Percentiles rank a stretch among this genome's conserved stretches.
Evolutionary conservation across 2,329 filamentous ascomycete genomes (phyloP).

Genomic region (Microdochium trichocladiopsis): DNA sequence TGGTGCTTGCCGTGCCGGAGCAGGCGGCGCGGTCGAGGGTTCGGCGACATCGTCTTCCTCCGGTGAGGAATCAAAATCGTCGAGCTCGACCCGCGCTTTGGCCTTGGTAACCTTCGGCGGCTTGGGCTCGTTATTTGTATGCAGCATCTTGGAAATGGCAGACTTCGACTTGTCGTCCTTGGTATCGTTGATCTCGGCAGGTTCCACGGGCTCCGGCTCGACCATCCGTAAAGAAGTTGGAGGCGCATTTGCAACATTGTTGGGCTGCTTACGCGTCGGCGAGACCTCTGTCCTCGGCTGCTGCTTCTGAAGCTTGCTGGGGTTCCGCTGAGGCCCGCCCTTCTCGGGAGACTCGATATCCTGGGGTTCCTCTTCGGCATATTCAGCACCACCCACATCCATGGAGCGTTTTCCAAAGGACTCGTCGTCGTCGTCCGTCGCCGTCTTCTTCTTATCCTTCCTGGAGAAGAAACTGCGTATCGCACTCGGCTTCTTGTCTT

Average conservation of each 20-base stretch:
- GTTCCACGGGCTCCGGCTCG: conserved; percentile 41
- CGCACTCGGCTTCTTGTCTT: conserved; percentile 34
- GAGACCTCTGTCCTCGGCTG: conserved; percentile 43
- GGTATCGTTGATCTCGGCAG: conserved; percentile 22
- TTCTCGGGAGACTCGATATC: conserved; percentile 32
- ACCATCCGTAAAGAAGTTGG: conserved; percentile 52
- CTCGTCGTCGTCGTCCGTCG: conserved; percentile 54
- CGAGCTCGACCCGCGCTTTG: conserved; percentile 58
- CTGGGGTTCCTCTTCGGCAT: conserved; percentile 31
- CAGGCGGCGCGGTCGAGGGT: conserved; percentile 16
- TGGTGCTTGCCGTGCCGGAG: conserved; percentile 11
- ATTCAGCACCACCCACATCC: conserved; percentile 37
- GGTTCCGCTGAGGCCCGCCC: conserved; percentile 41
- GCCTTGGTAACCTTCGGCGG: conserved; percentile 51
- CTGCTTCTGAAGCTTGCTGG: conserved; percentile 67
- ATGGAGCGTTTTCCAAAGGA: conserved; percentile 55
- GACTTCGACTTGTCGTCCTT: conserved; percentile 32
- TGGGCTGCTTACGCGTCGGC: conserved; percentile 37
- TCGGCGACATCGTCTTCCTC: conserved; percentile 22
- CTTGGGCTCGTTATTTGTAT: conserved; percentile 37
- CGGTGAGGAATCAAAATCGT: conserved; percentile 60
- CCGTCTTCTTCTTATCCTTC: conserved; percentile 51
- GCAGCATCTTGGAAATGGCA: conserved; percentile 34
- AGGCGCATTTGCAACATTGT: conserved; percentile 48
- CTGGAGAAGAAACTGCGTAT: conserved; percentile 56